phyloP scores from a whole-genome alignment of 805 yeast genomes.

The Metschnikowia kofuensis region DNA sequence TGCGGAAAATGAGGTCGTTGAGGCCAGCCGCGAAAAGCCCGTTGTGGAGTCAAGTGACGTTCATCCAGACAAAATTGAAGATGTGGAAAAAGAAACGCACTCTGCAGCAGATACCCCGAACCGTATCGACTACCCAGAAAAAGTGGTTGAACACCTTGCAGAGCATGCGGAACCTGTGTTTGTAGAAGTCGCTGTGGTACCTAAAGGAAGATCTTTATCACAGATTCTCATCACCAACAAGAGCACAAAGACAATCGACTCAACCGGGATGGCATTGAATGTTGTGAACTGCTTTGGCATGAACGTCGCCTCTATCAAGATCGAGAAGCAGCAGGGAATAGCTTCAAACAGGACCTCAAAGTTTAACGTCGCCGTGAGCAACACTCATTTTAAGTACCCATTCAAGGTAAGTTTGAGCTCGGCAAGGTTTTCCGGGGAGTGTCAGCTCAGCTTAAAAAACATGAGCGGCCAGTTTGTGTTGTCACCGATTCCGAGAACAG shows the following conservation, averaged over 20 bases:
- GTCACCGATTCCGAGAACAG: background rate
- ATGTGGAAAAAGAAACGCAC: no score
- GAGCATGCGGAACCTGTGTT: slow-evolving; percentile 2
- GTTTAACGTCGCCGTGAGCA: slow-evolving; percentile 31
- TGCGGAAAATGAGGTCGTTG: background rate
- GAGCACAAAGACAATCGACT: slow-evolving; percentile 24
- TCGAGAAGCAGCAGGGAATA: slow-evolving; percentile 33
- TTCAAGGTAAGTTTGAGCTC: slow-evolving; percentile 28
- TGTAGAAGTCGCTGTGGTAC: slow-evolving; percentile 24
- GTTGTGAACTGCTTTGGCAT: slow-evolving; percentile 29
- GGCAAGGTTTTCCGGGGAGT: slow-evolving; percentile 17
- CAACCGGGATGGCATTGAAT: slow-evolving; percentile 29
- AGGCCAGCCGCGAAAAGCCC: background rate
- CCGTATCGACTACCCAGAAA: background rate
- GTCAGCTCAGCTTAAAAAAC: slow-evolving; percentile 22
- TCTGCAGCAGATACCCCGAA: background rate
- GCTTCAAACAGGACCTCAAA: slow-evolving; percentile 28
- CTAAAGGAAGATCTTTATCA: slow-evolving; percentile 31
- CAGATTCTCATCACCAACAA: slow-evolving; percentile 32
- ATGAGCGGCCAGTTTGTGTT: slow-evolving; percentile 21
- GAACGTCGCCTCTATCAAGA: slow-evolving; percentile 24
- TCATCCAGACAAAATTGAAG: no score
- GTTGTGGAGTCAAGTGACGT: no score
- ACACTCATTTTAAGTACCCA: slow-evolving; percentile 33
- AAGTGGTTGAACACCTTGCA: background rate